Evolutionary conservation across 2,329 filamentous ascomycete genomes (phyloP), one percentile per base, ranked within the genome.

Genomic region (Fusarium sp.): DNA sequence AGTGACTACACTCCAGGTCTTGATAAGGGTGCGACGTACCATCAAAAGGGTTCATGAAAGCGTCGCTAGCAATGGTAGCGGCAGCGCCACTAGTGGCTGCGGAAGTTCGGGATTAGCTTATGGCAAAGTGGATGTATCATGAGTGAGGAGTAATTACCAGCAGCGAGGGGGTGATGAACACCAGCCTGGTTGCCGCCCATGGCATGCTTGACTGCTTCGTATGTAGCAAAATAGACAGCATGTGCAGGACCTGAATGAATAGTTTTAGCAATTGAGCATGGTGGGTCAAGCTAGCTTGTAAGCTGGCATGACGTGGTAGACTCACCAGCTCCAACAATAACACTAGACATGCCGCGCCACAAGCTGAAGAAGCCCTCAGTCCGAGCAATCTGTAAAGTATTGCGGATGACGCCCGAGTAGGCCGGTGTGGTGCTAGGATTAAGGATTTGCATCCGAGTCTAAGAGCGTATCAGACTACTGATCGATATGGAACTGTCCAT

Each of bases 21-120:
- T n/a, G 17, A 39, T 17, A 33, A 33, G 46, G 46, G 25, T 45
- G 23, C 9, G 23, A 15, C 85, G 72, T 84, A 97, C 93, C 93
- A 79, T 99, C 95, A 75, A 99, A 99, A 19, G 95, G 95, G 74
- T 98, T 99, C 95, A 99, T 99, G 66, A 99, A 87, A 50, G 95
- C 95, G 81, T 99, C 95, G 75, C 93, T 97, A 32, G 94, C 92
- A 75, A 98, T 97, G 8, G 95, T 98, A 65, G 95, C 95, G 70
- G 91, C 91, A 58, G 95, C 94, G 77, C 95, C 95, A 73, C 93
- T 97, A 62, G 92, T 89, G 61, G 92, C 95, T 97, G 73, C 37
- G 35, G 19, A 41, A 38, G 59, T 37, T 53, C 35, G 9, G 44
- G 8, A 37, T 69, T 49, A 68, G 55, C 41, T 32, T 41, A 21